Conservation (phyloP, 306 rosid genomes). For the Malus sylvestris region DNA sequence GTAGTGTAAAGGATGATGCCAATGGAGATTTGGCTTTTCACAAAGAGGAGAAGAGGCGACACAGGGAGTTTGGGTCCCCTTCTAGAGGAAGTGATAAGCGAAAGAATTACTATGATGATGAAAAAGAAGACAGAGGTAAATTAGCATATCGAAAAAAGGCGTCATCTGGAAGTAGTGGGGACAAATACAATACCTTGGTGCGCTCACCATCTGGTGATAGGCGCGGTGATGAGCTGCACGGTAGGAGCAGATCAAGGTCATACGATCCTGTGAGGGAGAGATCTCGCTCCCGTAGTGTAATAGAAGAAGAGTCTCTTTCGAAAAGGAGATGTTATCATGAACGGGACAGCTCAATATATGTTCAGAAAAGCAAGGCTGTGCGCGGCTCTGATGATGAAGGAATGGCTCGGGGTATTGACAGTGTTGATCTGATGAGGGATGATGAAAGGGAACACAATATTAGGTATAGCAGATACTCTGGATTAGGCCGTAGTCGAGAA, state of each 20-base stretch:
- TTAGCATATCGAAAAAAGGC: conserved; percentile 18
- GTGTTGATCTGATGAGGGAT: conserved; percentile 31
- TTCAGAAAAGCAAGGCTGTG: conserved; percentile 28
- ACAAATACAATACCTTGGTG: conserved; percentile 23
- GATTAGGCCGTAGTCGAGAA: conserved; percentile 17
- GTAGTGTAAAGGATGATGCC: conserved; percentile 19
- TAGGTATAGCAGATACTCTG: conserved; percentile 21
- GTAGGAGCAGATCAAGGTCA: conserved; percentile 63
- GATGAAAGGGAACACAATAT: conserved; percentile 37
- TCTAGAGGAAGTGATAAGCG: conserved; percentile 32
- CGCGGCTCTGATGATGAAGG: conserved; percentile 40
- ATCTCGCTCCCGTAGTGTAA: conserved; percentile 46
- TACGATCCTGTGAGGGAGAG: conserved; percentile 45
- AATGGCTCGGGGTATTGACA: conserved; percentile 11
- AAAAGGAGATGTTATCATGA: conserved; percentile 39
- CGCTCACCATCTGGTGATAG: conserved; percentile 37
- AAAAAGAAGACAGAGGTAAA: conserved; percentile 24
- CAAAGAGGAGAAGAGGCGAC: conserved; percentile 29
- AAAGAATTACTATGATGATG: conserved; percentile 28
- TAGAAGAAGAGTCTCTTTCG: conserved; percentile 52
- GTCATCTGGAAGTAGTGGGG: conserved; percentile 45
- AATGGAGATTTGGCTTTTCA: conserved; percentile 42
- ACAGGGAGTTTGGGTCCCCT: conserved; percentile 25
- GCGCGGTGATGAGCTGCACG: background rate
- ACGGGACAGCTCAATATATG: conserved; percentile 16